Percentiles rank a stretch among this genome's conserved stretches.
Evolutionary conservation across 805 yeast species (phyloP).

Genomic region (Candida peoriensis): DNA sequence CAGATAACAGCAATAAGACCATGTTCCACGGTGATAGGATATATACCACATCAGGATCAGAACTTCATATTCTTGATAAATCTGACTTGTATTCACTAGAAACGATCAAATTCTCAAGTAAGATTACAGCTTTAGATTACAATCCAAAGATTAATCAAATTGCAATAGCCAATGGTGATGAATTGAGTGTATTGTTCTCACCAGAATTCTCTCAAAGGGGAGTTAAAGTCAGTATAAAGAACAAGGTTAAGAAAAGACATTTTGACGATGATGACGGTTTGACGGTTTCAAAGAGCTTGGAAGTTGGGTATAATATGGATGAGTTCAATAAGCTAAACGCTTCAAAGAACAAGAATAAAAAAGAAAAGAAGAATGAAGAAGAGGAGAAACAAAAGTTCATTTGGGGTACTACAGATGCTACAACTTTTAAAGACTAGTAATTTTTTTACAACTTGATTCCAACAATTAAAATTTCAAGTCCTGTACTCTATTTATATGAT

Average conservation of each 20-base stretch:
- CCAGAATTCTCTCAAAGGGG: constrained; percentile 19
- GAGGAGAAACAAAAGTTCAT: constrained; percentile 8
- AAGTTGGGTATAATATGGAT: constrained; percentile 15
- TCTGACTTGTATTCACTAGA: constrained; percentile 17
- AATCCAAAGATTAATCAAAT: constrained; percentile 19
- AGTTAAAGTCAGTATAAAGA: constrained; percentile 12
- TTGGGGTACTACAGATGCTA: constrained; percentile 12
- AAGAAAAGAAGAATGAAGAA: background rate
- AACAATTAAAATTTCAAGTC: constrained; percentile 4
- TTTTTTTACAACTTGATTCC: background rate
- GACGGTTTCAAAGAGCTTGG: constrained; percentile 4
- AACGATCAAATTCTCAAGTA: constrained; percentile 1
- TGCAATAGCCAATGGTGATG: constrained; percentile 11
- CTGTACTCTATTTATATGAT: background rate
- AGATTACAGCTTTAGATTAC: constrained; percentile 19
- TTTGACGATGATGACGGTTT: constrained; percentile 10
- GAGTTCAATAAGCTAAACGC: constrained; percentile 13
- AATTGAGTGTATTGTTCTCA: constrained; percentile 15
- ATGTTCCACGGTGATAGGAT: background rate
- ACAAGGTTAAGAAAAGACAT: constrained; percentile 16
- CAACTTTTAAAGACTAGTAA: background rate
- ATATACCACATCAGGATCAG: background rate
- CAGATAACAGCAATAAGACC: background rate
- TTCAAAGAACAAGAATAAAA: constrained; percentile 8
- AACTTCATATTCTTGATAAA: constrained; percentile 14